phyloP scores from a whole-genome alignment of 805 yeast genomes.

The Candida gorgasii region DNA sequence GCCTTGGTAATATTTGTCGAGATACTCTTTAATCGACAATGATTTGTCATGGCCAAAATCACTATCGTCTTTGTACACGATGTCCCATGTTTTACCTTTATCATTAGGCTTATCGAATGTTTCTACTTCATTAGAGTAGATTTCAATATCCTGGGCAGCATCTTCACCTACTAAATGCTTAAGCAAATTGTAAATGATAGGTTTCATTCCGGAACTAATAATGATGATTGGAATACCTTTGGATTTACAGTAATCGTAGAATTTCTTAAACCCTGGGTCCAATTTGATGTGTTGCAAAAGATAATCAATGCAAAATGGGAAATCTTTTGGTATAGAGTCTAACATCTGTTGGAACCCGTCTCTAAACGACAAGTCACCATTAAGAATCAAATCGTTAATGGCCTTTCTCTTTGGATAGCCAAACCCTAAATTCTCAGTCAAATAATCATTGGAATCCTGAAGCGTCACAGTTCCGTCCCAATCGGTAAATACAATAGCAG shows the following conservation, averaged over 20 bases:
- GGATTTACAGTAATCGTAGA: constrained; percentile 75
- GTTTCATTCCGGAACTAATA: constrained; percentile 92
- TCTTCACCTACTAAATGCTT: constrained; percentile 74
- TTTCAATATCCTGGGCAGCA: constrained; percentile 69
- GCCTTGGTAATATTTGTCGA: constrained; percentile 18
- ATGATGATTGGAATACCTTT: constrained; percentile 81
- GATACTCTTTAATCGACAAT: constrained; percentile 62
- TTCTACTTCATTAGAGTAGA: constrained; percentile 77
- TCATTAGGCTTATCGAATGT: constrained; percentile 30
- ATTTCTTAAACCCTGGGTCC: constrained; percentile 87
- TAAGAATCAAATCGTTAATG: constrained; percentile 71
- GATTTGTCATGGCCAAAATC: constrained; percentile 96
- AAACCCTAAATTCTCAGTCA: constrained; percentile 88
- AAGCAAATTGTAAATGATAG: constrained; percentile 79
- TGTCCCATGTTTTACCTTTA: constrained; percentile 70
- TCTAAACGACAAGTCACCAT: constrained; percentile 67
- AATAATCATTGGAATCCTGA: constrained; percentile 90
- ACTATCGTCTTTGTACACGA: constrained; percentile 81
- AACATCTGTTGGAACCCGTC: constrained; percentile 87
- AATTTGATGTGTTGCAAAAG: constrained; percentile 65
- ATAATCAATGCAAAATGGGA: constrained; percentile 75
- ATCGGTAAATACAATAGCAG: constrained; percentile 89
- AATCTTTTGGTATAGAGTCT: constrained; percentile 71
- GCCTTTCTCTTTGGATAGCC: constrained; percentile 67
- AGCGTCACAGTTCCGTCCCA: constrained; percentile 98